phyloP scores from a whole-genome alignment of 129 eudicot species.

The Centaurea solstitialis region DNA sequence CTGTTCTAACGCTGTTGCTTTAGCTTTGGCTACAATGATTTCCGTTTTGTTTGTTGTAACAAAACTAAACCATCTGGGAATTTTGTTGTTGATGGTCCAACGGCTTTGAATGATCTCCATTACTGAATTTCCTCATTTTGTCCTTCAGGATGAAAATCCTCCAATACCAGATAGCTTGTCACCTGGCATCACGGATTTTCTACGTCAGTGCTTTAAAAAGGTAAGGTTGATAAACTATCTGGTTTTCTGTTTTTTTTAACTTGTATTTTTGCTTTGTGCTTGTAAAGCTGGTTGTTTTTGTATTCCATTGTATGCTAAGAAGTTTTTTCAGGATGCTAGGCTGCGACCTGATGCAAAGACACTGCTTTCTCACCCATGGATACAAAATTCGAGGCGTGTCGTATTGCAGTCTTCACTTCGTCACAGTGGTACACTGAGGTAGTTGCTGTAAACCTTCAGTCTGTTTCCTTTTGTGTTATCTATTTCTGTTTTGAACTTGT shows the following conservation, averaged over 20 bases:
- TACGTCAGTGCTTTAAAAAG: slow-evolving; percentile 95
- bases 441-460: slow-evolving; percentile 6
- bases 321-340: slow-evolving; percentile 81
- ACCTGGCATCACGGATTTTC: slow-evolving; percentile 87
- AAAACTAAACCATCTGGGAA: background rate
- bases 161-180: slow-evolving; percentile 96
- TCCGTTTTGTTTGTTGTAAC: slow-evolving; percentile 1
- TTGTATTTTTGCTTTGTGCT: slow-evolving; percentile 9
- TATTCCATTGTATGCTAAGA: background rate
- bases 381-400: slow-evolving; percentile 87
- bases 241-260: background rate
- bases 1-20: background rate
- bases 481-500: background rate
- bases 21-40: slow-evolving; percentile 5
- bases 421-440: slow-evolving; percentile 82
- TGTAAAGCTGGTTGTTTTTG: background rate
- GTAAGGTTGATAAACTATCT: slow-evolving; percentile 39
- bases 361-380: slow-evolving; percentile 97
- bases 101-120: background rate
- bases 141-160: slow-evolving; percentile 88
- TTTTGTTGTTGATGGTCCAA: slow-evolving; percentile 2
- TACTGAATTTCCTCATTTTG: slow-evolving; percentile 18
- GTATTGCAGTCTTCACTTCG: slow-evolving; percentile 81
- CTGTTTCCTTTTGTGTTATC: background rate
- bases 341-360: slow-evolving; percentile 98